phyloP scores from a whole-genome alignment of 2,329 filamentous ascomycete species.

The Amauroascus verrucosus region DNA sequence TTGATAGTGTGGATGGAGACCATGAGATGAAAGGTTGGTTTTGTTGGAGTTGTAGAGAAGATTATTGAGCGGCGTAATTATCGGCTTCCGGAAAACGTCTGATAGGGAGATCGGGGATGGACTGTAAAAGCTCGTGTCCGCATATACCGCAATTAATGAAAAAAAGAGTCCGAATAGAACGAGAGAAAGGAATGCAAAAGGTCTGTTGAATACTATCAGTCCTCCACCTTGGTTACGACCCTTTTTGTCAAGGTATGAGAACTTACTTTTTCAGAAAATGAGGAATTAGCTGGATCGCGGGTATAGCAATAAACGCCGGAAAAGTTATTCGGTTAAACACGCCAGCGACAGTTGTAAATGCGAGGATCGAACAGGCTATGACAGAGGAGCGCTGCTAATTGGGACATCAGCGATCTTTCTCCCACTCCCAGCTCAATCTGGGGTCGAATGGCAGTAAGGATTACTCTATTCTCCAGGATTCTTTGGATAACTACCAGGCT shows the following conservation, averaged over 20 bases:
- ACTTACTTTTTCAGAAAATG: conserved; percentile 72
- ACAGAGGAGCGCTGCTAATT: conserved; percentile 61
- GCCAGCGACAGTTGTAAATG: conserved; percentile 71
- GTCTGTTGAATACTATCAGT: conserved; percentile 32
- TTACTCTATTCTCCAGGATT: conserved; percentile 68
- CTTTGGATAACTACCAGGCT: conserved; percentile 82
- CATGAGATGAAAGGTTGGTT: conserved; percentile 63
- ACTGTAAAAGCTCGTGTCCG: conserved; percentile 77
- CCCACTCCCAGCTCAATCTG: not conserved
- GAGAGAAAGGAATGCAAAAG: conserved; percentile 52
- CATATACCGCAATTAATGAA: conserved; percentile 59
- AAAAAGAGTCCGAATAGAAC: conserved; percentile 56
- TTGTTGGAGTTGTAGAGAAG: conserved; percentile 62
- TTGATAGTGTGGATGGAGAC: conserved; percentile 68
- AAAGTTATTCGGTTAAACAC: conserved; percentile 97
- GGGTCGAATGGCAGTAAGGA: not conserved
- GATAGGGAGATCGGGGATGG: conserved; percentile 28
- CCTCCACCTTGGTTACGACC: not conserved
- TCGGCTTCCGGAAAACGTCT: conserved; percentile 45
- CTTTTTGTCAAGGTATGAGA: not conserved
- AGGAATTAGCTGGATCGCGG: conserved; percentile 70
- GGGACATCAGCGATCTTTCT: conserved; percentile 16
- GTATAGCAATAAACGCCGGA: conserved; percentile 80
- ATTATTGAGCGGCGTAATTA: conserved; percentile 70
- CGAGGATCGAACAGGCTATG: conserved; percentile 65